Conservation (phyloP, 108 stramenopile genomes). For the Nitzschia inconspicua region DNA sequence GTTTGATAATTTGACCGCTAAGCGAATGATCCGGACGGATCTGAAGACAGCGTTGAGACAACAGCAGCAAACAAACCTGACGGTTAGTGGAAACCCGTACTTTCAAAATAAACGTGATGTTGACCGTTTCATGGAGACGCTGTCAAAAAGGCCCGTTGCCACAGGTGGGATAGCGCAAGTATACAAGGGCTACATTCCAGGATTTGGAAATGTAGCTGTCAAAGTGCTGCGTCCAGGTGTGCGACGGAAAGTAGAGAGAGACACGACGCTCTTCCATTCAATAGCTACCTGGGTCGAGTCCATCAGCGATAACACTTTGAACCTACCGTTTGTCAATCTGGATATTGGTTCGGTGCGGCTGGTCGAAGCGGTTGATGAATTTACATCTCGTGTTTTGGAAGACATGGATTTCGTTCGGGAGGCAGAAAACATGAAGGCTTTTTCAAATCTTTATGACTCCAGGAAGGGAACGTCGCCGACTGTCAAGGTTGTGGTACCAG, state of each 20-base stretch:
- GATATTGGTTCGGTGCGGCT: constrained; percentile 9
- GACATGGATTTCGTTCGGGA: constrained; percentile 58
- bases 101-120: neutral
- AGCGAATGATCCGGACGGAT: constrained; percentile 29
- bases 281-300: constrained; percentile 46
- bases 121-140: constrained; percentile 1
- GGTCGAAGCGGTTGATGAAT: constrained; percentile 47
- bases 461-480: constrained; percentile 17
- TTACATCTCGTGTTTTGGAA: constrained; percentile 61
- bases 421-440: constrained; percentile 31
- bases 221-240: constrained; percentile 57
- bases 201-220: constrained; percentile 45
- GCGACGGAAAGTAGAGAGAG: constrained; percentile 40
- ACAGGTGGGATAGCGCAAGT: constrained; percentile 48
- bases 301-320: constrained; percentile 9
- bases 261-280: constrained; percentile 36
- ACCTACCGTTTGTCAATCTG: neutral
- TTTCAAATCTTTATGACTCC: constrained; percentile 38
- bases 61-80: neutral
- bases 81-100: neutral
- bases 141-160: constrained; percentile 8
- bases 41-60: neutral
- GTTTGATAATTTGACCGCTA: constrained; percentile 34
- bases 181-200: constrained; percentile 50
- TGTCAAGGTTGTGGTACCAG: constrained; percentile 50